These are phyloP conservation scores for Trichoderma harzianum DNA, from an alignment of 2,329 filamentous ascomycete species.

Conservation along the genomic window DNA sequence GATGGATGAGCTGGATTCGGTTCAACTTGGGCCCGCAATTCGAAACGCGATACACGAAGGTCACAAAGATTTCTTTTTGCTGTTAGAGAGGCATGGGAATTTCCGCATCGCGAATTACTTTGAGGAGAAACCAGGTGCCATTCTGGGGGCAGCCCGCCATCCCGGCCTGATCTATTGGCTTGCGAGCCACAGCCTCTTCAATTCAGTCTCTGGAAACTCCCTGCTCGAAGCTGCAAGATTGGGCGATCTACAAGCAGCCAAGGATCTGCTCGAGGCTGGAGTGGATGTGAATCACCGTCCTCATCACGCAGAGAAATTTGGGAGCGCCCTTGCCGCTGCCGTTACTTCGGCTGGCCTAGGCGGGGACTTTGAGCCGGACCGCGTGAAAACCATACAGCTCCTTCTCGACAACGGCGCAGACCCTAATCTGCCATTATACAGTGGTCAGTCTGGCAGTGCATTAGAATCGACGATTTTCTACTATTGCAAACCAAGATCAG, in stretches of 20 bases:
- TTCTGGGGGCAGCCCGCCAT: rapidly evolving
- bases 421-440: not conserved
- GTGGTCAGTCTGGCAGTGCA: not conserved
- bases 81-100: not conserved
- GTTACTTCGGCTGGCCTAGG: not conserved
- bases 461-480: not conserved
- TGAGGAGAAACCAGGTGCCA: not conserved
- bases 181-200: not conserved
- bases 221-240: not conserved
- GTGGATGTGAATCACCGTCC: not conserved
- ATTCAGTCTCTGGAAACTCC: not conserved
- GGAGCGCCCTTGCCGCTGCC: not conserved
- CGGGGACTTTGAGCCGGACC: too few species aligned
- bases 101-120: too few species aligned
- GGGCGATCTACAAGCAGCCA: not conserved
- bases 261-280: not conserved
- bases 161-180: not conserved
- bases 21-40: not conserved
- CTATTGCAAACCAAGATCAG: too few species aligned
- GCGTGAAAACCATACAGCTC: not conserved
- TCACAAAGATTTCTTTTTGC: not conserved
- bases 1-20: not conserved
- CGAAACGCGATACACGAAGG: not conserved
- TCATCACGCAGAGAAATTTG: rapidly evolving
- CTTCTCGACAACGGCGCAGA: constrained; percentile 2